Evolutionary conservation across 768 basidiomycete species (phyloP), one percentile per base, ranked within the genome.

Genomic region (Collybiopsis confluens): DNA sequence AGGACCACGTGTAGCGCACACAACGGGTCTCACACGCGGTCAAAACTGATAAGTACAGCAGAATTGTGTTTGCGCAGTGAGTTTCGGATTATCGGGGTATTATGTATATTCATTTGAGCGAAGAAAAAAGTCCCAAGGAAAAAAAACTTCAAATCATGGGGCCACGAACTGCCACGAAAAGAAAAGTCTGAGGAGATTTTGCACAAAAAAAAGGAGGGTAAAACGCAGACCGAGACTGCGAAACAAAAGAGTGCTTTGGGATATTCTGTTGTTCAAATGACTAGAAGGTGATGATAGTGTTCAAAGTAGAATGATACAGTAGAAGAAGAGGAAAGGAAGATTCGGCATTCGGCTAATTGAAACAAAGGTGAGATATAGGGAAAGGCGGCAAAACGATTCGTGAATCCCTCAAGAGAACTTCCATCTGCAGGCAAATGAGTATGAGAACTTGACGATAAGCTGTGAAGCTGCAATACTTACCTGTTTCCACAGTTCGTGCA

Each of bases 401-500:
- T 28, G 24, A 7, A 15, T 18, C 35, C 8, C 41, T 72, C 70
- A 85, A 51, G 81, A 84, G 63, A 85, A 85, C 63, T 85, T 85
- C 83, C 83, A 83, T 62, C 80, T 81, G 59, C 1, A 41, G 24
- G 20, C 43, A 20, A 2, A 24, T 52, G 45, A 57, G 48, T 18
- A 28, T n/a, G 54, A 15, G 51, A 21, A 18, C n/a, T 16, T 0
- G 26, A 43, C 2, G 21, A 42, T n/a, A n/a, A n/a, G n/a, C n/a
- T n/a, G 24, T 40, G 9, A 38, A 35, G 36, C 18, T 18, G 33
- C n/a, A 18, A 13, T 10, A 48, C 59, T 20, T 49, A 79, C 78
- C 78, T 74, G 64, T 86, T 78, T 63, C 80, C 79, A 64, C 87
- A 89, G 58, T 81, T 80, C 51, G 80, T 78, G 68, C 88, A 89